Conservation (phyloP, 2,329 filamentous ascomycete species). For the Pyrenochaeta sp. region DNA sequence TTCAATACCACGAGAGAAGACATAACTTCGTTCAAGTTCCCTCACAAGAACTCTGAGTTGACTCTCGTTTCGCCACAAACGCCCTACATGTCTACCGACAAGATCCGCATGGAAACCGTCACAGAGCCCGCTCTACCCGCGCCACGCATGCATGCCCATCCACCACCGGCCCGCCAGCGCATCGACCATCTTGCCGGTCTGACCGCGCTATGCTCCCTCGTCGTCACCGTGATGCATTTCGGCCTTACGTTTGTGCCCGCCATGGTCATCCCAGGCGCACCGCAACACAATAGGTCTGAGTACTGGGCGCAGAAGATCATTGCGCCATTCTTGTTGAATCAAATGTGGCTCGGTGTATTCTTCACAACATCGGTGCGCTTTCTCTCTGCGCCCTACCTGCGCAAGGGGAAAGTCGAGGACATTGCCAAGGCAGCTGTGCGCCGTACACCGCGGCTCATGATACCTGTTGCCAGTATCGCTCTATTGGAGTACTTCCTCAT, state of each 20-base stretch:
- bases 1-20: constrained; percentile 25
- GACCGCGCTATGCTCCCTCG: constrained; percentile 54
- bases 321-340: constrained; percentile 56
- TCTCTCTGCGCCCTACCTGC: constrained; percentile 53
- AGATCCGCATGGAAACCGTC: constrained; percentile 41
- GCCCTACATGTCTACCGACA: constrained; percentile 20
- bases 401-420: constrained; percentile 52
- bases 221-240: constrained; percentile 58
- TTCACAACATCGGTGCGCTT: constrained; percentile 60
- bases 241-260: constrained; percentile 53
- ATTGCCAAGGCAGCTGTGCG: constrained; percentile 57
- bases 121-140: constrained; percentile 40
- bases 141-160: constrained; percentile 38
- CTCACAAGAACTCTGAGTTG: constrained; percentile 20
- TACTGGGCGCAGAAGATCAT: constrained; percentile 53
- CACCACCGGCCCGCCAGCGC: constrained; percentile 38
- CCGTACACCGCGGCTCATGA: constrained; percentile 56
- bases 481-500: constrained; percentile 59
- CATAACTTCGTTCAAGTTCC: constrained; percentile 6
- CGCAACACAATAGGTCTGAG: constrained; percentile 52
- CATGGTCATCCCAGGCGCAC: constrained; percentile 45
- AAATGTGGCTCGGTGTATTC: constrained; percentile 60
- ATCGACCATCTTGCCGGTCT: constrained; percentile 59
- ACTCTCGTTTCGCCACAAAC: constrained; percentile 15
- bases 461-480: constrained; percentile 55